A percentile compares a stretch with the other conserved stretches of the same genome.
Conservation (phyloP, 2,329 filamentous ascomycete genomes). For the Cadophora gregata region DNA sequence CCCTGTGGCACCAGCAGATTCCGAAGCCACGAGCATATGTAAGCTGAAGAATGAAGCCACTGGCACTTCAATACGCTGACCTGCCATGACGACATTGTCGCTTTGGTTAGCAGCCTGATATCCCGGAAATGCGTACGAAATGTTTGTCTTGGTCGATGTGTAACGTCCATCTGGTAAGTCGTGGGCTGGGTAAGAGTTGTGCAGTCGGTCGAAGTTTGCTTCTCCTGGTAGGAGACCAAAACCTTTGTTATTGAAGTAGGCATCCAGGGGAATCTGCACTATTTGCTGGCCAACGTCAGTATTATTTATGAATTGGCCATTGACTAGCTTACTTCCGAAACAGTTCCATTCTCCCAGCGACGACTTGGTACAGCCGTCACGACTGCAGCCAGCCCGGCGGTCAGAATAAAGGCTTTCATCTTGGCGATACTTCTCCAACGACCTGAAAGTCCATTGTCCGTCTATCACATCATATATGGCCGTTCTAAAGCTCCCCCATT, state of each 20-base stretch:
- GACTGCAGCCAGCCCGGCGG: constrained; percentile 19
- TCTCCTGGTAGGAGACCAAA: constrained; percentile 53
- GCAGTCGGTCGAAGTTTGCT: constrained; percentile 51
- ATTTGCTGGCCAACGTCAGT: constrained; percentile 25
- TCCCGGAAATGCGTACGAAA: constrained; percentile 51
- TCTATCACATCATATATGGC: constrained; percentile 4
- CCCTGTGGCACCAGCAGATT: constrained; percentile 48
- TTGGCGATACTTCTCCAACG: neutral
- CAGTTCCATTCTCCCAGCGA: constrained; percentile 22
- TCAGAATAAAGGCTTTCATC: constrained; percentile 11
- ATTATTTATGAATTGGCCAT: neutral
- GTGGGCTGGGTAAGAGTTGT: constrained; percentile 51
- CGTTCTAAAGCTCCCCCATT: constrained; percentile 3
- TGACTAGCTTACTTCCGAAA: constrained; percentile 17
- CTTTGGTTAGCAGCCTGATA: constrained; percentile 44
- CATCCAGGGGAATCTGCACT: constrained; percentile 41
- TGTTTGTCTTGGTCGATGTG: constrained; percentile 49
- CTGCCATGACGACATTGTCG: constrained; percentile 53
- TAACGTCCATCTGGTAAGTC: constrained; percentile 44
- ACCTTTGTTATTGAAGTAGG: constrained; percentile 54
- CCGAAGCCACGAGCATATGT: constrained; percentile 51
- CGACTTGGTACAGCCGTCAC: constrained; percentile 23
- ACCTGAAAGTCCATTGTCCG: neutral
- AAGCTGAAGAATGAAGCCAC: constrained; percentile 48
- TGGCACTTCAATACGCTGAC: constrained; percentile 48